phyloP scores from a whole-genome alignment of 2,329 filamentous ascomycete species.

The Alternaria tenuissima region DNA sequence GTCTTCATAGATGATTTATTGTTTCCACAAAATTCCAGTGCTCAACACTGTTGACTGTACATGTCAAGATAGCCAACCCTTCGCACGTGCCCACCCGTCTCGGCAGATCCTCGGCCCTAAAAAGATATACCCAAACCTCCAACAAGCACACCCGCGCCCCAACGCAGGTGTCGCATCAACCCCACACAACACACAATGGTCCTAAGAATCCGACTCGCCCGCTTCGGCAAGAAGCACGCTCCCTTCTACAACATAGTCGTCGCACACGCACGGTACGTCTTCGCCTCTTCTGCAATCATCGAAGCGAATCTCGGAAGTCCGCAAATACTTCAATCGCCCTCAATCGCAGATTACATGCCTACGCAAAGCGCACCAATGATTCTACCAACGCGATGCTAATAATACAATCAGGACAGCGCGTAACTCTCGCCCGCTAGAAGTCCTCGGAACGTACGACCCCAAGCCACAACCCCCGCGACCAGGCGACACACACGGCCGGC shows the following conservation, averaged over 20 bases:
- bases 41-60: not conserved
- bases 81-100: slow-evolving; percentile 17
- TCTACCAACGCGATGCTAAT: not conserved
- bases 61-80: not conserved
- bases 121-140: slow-evolving; percentile 23
- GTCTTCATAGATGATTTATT: not conserved
- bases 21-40: not conserved
- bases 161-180: not conserved
- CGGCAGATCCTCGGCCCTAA: slow-evolving; percentile 23
- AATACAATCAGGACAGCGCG: slow-evolving; percentile 73
- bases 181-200: slow-evolving; percentile 69
- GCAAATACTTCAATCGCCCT: not conserved
- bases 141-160: slow-evolving; percentile 2
- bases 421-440: slow-evolving; percentile 89
- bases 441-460: slow-evolving; percentile 75
- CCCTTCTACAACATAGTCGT: slow-evolving; percentile 99
- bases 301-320: not conserved
- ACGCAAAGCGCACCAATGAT: not conserved
- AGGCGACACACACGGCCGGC: slow-evolving; percentile 62
- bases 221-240: slow-evolving; percentile 86
- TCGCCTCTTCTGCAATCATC: not conserved
- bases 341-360: not conserved
- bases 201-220: slow-evolving; percentile 89
- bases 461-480: slow-evolving; percentile 63
- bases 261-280: slow-evolving; percentile 80